These are phyloP conservation scores for Boletus pseudo-olivaceus DNA, from an alignment of 768 basidiomycete genomes.

Conservation along the genomic window DNA sequence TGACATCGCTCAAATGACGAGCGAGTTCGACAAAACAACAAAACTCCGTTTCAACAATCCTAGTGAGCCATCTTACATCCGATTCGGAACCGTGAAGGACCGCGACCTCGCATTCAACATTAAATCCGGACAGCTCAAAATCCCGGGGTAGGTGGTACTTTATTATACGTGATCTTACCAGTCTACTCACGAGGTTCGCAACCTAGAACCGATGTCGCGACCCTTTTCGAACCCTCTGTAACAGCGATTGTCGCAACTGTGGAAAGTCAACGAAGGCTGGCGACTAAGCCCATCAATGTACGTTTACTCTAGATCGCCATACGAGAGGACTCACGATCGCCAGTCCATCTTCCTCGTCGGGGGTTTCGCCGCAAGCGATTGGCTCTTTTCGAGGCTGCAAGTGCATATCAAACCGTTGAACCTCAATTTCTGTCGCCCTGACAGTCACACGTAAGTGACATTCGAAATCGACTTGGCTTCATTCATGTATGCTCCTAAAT, in stretches of 20 bases:
- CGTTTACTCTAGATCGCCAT: background rate
- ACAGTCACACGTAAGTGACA: slow-evolving; percentile 45
- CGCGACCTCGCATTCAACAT: slow-evolving; percentile 40
- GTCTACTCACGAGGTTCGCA: background rate
- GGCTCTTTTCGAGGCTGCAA: slow-evolving; percentile 36
- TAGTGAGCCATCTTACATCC: slow-evolving; percentile 41
- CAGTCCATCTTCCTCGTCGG: slow-evolving; percentile 42
- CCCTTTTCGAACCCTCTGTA: slow-evolving; percentile 29
- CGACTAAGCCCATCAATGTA: slow-evolving; percentile 24
- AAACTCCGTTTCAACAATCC: slow-evolving; percentile 43
- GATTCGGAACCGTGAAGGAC: slow-evolving; percentile 44
- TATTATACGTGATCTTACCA: too few species aligned
- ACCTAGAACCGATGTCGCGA: slow-evolving; percentile 27
- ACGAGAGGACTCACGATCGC: background rate
- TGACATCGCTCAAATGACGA: slow-evolving; percentile 40
- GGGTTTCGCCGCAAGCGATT: slow-evolving; percentile 43
- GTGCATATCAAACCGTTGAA: slow-evolving; percentile 32
- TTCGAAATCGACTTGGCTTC: background rate
- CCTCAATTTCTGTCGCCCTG: slow-evolving; percentile 46
- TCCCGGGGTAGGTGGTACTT: slow-evolving; percentile 29
- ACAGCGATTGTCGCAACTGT: slow-evolving; percentile 21
- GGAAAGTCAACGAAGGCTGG: slow-evolving; percentile 21
- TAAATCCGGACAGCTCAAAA: slow-evolving; percentile 44
- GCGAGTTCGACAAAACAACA: slow-evolving; percentile 45
- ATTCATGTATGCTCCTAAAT: background rate